Conservation (phyloP, 164 flowering plant genomes). For the Litsea cubeba region DNA sequence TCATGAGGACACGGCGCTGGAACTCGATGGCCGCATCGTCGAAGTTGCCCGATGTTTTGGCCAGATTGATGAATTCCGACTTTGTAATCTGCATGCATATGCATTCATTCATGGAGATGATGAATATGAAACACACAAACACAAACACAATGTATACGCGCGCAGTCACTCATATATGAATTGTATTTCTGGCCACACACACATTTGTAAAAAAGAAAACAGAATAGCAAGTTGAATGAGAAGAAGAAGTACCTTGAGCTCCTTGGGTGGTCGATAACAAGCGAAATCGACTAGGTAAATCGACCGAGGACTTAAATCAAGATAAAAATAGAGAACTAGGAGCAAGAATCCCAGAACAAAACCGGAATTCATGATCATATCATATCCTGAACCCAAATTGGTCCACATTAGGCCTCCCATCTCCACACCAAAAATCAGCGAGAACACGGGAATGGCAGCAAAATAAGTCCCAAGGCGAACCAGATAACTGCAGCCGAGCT, state of each 20-base stretch:
- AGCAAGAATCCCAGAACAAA: conserved; percentile 19
- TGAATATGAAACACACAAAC: too few relatives aligned
- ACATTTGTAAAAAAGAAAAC: background rate
- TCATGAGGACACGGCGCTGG: conserved; percentile 37
- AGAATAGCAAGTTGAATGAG: background rate
- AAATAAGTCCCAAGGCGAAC: conserved; percentile 33
- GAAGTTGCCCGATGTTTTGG: conserved; percentile 52
- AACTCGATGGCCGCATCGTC: conserved; percentile 36
- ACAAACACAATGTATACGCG: too few relatives aligned
- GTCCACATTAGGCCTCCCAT: conserved; percentile 30
- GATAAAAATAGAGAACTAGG: conserved; percentile 21
- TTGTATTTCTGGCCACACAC: background rate
- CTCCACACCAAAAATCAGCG: conserved; percentile 21
- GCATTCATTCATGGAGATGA: background rate
- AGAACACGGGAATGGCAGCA: conserved; percentile 23
- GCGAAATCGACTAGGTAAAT: conserved; percentile 63
- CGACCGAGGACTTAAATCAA: conserved; percentile 32
- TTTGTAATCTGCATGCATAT: conserved; percentile 43
- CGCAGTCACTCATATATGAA: background rate
- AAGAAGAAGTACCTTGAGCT: conserved; percentile 46
- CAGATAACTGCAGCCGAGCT: conserved; percentile 53
- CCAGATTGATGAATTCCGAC: conserved; percentile 48
- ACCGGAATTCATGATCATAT: conserved; percentile 9
- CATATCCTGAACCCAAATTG: conserved; percentile 14
- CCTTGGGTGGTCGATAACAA: conserved; percentile 51